phyloP scores from a whole-genome alignment of 306 rosid species.

The Pyrus bretschneideri region DNA sequence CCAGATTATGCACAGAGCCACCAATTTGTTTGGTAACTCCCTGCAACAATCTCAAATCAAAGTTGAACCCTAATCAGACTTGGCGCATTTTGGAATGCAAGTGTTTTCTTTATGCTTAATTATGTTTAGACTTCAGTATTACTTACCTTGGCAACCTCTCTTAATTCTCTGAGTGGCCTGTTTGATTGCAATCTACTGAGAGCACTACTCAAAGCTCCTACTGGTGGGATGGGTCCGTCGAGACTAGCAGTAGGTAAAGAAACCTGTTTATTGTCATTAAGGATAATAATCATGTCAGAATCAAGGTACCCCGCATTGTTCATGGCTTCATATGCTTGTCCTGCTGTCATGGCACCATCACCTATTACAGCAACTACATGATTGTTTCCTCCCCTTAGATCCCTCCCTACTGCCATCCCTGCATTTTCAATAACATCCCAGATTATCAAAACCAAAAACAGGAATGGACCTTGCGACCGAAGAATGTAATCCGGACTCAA shows the following conservation, averaged over 20 bases:
- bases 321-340: constrained; percentile 99
- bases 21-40: constrained; percentile 91
- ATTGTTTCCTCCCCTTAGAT: constrained; percentile 71
- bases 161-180: constrained; percentile 84
- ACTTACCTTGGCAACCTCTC: constrained; percentile 97
- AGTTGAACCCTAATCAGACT: constrained; percentile 8
- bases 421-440: constrained; percentile 19
- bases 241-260: constrained; percentile 92
- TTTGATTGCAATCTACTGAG: constrained; percentile 88
- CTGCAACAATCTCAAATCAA: constrained; percentile 32
- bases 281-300: constrained; percentile 95
- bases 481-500: neutral
- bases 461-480: neutral
- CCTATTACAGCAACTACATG: constrained; percentile 84
- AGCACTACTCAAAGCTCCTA: constrained; percentile 97
- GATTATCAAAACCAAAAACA: constrained; percentile 21
- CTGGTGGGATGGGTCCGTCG: constrained; percentile 85
- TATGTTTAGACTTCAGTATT: neutral
- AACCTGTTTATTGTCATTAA: constrained; percentile 95
- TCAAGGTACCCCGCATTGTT: constrained; percentile 96
- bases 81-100: neutral
- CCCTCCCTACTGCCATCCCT: constrained; percentile 99
- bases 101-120: neutral
- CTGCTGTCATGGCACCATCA: constrained; percentile 99
- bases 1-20: constrained; percentile 92